Evolutionary conservation across 2,329 filamentous ascomycete species (phyloP).

Genomic region (Aspergillus persii): DNA sequence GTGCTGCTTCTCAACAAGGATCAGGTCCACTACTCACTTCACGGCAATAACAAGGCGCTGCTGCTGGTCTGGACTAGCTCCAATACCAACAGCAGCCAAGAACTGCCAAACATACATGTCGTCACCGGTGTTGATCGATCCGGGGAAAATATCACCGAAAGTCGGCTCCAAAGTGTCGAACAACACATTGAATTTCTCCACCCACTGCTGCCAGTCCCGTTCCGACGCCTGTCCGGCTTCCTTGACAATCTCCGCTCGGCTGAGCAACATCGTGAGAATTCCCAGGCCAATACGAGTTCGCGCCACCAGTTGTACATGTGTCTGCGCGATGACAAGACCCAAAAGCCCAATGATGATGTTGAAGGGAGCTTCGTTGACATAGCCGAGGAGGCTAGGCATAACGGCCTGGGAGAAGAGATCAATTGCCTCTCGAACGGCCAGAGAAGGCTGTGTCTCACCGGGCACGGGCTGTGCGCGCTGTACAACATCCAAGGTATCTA

Average conservation of each 20-base stretch:
- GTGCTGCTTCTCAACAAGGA: not conserved
- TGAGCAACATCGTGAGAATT: conserved; percentile 90
- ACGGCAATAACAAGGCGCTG: conserved; percentile 91
- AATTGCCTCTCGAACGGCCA: conserved; percentile 81
- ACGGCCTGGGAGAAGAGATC: conserved; percentile 86
- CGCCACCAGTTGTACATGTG: conserved; percentile 80
- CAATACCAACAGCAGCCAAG: conserved; percentile 89
- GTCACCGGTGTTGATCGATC: conserved; percentile 82
- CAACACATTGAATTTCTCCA: conserved; percentile 75
- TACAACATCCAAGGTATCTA: conserved; percentile 89
- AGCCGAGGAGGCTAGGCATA: conserved; percentile 84
- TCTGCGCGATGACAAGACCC: conserved; percentile 75
- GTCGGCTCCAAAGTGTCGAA: conserved; percentile 85
- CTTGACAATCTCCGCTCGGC: conserved; percentile 89
- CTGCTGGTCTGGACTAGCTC: conserved; percentile 90
- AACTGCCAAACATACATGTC: conserved; percentile 99
- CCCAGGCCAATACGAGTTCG: conserved; percentile 84
- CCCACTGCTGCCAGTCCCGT: conserved; percentile 78
- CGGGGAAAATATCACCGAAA: conserved; percentile 83
- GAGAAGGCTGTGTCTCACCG: conserved; percentile 70
- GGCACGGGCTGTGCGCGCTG: conserved; percentile 72
- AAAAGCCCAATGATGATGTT: conserved; percentile 89
- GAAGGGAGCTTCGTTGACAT: conserved; percentile 85
- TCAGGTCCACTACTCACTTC: conserved; percentile 55
- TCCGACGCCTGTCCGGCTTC: conserved; percentile 70